Evolutionary conservation across 805 yeast species (phyloP).

Genomic region (Pichia occidentalis): DNA sequence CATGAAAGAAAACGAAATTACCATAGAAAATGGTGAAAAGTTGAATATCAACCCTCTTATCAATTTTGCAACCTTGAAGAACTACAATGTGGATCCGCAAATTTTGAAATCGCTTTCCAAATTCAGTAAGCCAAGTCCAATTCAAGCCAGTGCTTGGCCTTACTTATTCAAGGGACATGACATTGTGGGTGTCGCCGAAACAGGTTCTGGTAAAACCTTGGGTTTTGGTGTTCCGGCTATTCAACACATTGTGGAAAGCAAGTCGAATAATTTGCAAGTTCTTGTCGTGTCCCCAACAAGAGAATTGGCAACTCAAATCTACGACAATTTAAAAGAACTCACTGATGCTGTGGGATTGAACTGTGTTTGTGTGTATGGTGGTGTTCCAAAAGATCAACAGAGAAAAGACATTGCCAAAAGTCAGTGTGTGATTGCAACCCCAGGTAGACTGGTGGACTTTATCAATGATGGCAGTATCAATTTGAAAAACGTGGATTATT

Average conservation of each 20-base stretch:
- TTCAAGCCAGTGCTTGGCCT: constrained; percentile 95
- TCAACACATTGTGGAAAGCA: constrained; percentile 47
- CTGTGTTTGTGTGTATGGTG: constrained; percentile 90
- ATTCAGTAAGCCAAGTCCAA: constrained; percentile 91
- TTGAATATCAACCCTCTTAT: constrained; percentile 60
- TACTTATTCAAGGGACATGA: constrained; percentile 70
- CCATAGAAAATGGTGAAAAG: constrained; percentile 61
- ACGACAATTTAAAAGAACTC: constrained; percentile 68
- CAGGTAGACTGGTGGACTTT: constrained; percentile 93
- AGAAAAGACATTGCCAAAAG: constrained; percentile 58
- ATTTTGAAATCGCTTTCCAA: constrained; percentile 57
- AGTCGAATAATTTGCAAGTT: constrained; percentile 54
- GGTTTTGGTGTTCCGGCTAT: constrained; percentile 98
- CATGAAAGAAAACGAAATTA: constrained; percentile 64
- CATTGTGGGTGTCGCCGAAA: constrained; percentile 95
- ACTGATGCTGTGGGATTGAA: constrained; percentile 55
- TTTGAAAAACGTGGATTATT: constrained; percentile 59
- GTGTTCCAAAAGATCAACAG: constrained; percentile 94
- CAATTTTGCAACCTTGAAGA: constrained; percentile 51
- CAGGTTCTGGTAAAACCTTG: constrained; percentile 96
- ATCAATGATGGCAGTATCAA: constrained; percentile 81
- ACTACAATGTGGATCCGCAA: constrained; percentile 40
- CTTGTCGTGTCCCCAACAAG: constrained; percentile 93
- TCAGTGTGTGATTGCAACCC: constrained; percentile 89
- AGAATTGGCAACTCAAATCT: constrained; percentile 92